Conservation (phyloP, 2,329 filamentous ascomycete species). For the Colletotrichum sp. region DNA sequence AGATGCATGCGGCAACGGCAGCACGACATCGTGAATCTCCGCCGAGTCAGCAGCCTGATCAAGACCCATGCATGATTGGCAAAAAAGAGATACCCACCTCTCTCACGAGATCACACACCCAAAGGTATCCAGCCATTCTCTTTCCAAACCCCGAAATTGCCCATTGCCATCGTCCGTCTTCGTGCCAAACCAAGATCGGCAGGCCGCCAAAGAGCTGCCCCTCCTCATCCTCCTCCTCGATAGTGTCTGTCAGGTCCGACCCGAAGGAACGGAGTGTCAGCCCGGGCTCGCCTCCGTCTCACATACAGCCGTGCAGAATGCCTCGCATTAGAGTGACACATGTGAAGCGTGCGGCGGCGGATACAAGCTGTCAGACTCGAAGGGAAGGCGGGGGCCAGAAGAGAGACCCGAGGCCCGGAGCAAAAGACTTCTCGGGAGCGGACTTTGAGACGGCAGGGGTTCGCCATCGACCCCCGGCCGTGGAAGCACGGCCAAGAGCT, state of each 20-base stretch:
- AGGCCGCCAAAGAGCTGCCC: not conserved
- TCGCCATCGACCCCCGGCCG: not conserved
- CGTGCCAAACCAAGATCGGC: not conserved
- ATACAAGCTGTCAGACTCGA: not conserved
- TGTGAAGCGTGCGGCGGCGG: not conserved
- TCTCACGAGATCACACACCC: not conserved
- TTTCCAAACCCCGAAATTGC: constrained; percentile 1
- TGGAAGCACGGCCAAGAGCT: not conserved
- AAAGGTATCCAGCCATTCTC: not conserved
- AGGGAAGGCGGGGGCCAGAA: not conserved
- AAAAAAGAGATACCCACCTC: not conserved
- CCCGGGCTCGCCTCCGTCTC: not conserved
- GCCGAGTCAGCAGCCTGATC: constrained; percentile 8
- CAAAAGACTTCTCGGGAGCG: not conserved
- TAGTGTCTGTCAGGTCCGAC: not conserved
- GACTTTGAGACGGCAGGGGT: constrained; percentile 4
- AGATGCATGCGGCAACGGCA: not conserved
- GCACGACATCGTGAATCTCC: constrained; percentile 21
- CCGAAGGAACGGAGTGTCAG: not conserved
- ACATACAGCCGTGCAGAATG: not conserved
- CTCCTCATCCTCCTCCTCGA: not conserved
- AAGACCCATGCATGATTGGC: not conserved
- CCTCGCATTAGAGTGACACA: not conserved
- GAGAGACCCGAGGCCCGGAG: not conserved
- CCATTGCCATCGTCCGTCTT: not conserved